Evolutionary conservation across 805 yeast species (phyloP).

Genomic region (Metschnikowia hibisci): DNA sequence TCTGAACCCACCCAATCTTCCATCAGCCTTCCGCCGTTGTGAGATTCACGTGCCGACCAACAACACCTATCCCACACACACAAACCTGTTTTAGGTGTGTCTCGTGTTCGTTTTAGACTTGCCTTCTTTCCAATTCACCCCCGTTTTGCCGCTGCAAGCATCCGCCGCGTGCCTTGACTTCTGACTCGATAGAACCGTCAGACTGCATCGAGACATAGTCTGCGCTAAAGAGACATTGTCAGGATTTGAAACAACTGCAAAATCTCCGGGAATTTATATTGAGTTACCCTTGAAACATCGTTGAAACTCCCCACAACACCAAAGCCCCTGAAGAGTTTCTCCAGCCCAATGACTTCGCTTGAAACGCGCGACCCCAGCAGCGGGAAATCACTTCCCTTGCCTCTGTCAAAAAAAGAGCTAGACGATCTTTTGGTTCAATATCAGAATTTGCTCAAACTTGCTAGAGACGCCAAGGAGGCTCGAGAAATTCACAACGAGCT

Average conservation of each 20-base stretch:
- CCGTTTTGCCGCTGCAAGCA: conserved; percentile 1
- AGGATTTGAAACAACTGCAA: too few relatives aligned
- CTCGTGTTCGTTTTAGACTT: not conserved
- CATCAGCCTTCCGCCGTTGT: conserved; percentile 1
- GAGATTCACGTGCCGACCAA: not conserved
- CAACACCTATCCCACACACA: not conserved
- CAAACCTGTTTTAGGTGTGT: not conserved
- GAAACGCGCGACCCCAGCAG: not conserved
- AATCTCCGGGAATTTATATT: too few relatives aligned
- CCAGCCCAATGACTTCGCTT: not conserved
- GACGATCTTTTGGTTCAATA: conserved; percentile 16
- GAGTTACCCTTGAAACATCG: not conserved
- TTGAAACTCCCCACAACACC: not conserved
- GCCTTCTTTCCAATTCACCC: not conserved
- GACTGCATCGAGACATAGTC: conserved; percentile 2
- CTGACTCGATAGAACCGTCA: too few relatives aligned
- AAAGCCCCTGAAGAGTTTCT: not conserved
- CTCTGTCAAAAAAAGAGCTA: conserved; percentile 15
- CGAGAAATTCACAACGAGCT: conserved; percentile 10
- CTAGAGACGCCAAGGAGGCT: conserved; percentile 20
- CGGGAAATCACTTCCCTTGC: conserved; percentile 9
- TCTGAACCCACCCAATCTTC: conserved; percentile 2
- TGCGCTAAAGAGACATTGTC: not conserved
- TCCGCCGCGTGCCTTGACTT: not conserved
- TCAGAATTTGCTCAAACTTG: conserved; percentile 17